Conservation (phyloP, 2,329 filamentous ascomycete species). For the Alternaria sp. region DNA sequence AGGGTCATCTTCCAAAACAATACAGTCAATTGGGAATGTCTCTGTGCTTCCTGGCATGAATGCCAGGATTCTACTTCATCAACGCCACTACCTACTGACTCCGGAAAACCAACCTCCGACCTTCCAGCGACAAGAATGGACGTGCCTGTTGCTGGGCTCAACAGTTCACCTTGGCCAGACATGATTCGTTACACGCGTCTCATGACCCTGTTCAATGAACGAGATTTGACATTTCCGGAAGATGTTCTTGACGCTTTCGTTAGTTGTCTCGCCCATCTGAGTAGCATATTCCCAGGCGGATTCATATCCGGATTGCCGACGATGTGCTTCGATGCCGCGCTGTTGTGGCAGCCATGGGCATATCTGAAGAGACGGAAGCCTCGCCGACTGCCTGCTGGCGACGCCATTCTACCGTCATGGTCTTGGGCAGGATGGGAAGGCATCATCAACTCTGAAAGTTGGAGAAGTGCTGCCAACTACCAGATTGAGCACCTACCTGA, state of each 20-base stretch:
- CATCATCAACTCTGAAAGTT: slow-evolving; percentile 19
- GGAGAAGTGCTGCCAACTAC: slow-evolving; percentile 21
- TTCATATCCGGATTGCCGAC: slow-evolving; percentile 27
- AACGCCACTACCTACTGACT: no score
- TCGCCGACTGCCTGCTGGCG: neutral
- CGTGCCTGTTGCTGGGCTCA: neutral
- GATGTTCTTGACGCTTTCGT: slow-evolving; percentile 27
- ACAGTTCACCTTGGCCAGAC: neutral
- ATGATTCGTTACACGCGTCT: neutral
- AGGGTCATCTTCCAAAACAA: slow-evolving; percentile 18
- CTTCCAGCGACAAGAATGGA: no score
- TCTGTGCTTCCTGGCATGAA: slow-evolving; percentile 12
- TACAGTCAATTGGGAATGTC: slow-evolving; percentile 23
- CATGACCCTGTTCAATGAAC: neutral
- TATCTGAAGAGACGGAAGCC: slow-evolving; percentile 7
- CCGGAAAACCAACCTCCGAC: no score
- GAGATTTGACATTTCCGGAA: slow-evolving; percentile 23
- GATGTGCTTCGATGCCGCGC: slow-evolving; percentile 26
- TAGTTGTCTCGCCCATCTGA: slow-evolving; percentile 15
- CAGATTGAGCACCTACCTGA: neutral
- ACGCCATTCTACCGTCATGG: slow-evolving; percentile 12
- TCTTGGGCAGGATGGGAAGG: slow-evolving; percentile 21
- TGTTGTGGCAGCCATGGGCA: slow-evolving; percentile 25
- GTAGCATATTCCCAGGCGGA: slow-evolving; percentile 12
- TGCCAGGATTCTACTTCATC: slow-evolving; percentile 1